A percentile compares a stretch with the other conserved stretches of the same genome.
Evolutionary conservation across 345 rosid species (phyloP).

Genomic region (Camelina sativa): DNA sequence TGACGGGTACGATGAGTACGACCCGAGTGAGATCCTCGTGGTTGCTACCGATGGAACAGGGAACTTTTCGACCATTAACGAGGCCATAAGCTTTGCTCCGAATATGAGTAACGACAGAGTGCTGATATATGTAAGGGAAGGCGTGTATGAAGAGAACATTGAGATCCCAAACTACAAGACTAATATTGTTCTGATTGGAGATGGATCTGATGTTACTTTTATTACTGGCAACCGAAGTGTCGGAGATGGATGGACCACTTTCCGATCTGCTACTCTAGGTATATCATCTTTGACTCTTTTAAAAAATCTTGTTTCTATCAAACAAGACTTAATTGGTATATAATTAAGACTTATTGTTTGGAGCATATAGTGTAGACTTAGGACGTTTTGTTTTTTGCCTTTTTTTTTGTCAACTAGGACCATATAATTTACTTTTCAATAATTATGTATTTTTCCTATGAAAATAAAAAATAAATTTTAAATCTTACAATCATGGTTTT

Average conservation of each 20-base stretch:
- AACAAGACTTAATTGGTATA: neutral
- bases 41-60: conserved; percentile 87
- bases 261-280: conserved; percentile 96
- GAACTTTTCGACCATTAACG: conserved; percentile 70
- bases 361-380: conserved; percentile 9
- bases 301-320: neutral
- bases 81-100: conserved; percentile 78
- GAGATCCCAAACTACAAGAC: conserved; percentile 71
- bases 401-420: neutral
- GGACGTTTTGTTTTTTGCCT: neutral
- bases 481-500: no score
- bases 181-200: conserved; percentile 76
- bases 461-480: neutral
- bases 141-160: conserved; percentile 70
- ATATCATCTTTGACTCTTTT: conserved; percentile 8
- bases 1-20: conserved; percentile 52
- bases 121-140: conserved; percentile 64
- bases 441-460: neutral
- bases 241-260: conserved; percentile 87
- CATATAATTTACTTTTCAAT: neutral
- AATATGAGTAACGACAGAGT: conserved; percentile 62
- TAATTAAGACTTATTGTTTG: no score
- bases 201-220: conserved; percentile 66
- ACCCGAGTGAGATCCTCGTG: conserved; percentile 56
- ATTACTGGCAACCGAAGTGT: conserved; percentile 72